Evolutionary conservation across 2,329 filamentous ascomycete genomes (phyloP), one percentile per base, ranked within the genome.

Genomic region (Alternaria infectoria): DNA sequence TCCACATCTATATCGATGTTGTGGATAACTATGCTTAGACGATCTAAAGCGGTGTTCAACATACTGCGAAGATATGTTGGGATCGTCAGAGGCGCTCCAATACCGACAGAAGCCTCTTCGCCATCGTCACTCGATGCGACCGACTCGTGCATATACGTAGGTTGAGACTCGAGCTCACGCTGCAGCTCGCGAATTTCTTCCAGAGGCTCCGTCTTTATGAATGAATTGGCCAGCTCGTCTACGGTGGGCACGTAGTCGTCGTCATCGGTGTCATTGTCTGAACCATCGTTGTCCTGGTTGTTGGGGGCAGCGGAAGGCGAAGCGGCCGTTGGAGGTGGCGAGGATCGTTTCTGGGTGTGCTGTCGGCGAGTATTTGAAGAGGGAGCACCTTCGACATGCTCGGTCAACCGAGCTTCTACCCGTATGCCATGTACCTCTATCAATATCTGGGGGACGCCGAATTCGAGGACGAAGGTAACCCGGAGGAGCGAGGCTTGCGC

Each of bases 381-480:
- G 26, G 47, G 46, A 17, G 47, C 36, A 8, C 69, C 44, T 25
- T 60, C 47, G 7, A 46, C 58, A 40, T 69, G 63, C 32, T 76
- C 71, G n/a, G 67, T 55, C 21, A 79, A 46, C 28, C 65, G 67
- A n/a, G 75, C 75, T 63, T 89, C 86, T 30, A 96, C 86, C 68
- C 94, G 88, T 64, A 97, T 88, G 19, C 93, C 93, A 70, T 95
- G 89, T 21, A 95, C 86, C 75, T 97, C 92, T 72, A 95, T 88
- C 28, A 87, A 84, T 76, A 98, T 96, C 26, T 93, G 90, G 70
- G 91, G 94, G 57, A 89, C 91, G 79, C 94, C 93, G 69, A 97
- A 90, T 79, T 97, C 93, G 77, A 96, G 90, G 12, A 95, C 93
- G 54, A 98, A 86, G 8, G 91, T 96, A 57, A 97, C 83, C 73